Percentiles rank a stretch among this genome's conserved stretches.
Evolutionary conservation across 257 asterid genomes (phyloP).

Genomic region (Lycium barbarum): DNA sequence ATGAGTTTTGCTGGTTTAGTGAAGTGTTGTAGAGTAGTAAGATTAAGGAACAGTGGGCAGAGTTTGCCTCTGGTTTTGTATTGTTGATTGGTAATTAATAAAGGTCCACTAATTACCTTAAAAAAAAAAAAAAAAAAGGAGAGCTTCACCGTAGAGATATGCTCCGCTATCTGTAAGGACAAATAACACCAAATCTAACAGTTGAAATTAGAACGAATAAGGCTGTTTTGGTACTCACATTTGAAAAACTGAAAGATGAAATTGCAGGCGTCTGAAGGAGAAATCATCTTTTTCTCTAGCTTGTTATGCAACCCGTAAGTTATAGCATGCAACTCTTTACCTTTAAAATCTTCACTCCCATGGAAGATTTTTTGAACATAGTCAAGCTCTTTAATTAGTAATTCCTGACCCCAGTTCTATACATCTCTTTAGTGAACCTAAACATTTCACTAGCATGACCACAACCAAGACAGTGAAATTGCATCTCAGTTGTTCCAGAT

Average conservation of each 20-base stretch:
- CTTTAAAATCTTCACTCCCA: slow-evolving; percentile 83
- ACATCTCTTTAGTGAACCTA: slow-evolving; percentile 92
- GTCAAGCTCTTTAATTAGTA: slow-evolving; percentile 80
- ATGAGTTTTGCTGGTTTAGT: no score
- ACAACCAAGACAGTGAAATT: slow-evolving; percentile 86
- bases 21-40: no score
- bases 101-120: no score
- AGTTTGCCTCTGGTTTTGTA: no score
- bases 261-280: slow-evolving; percentile 81
- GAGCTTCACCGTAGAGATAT: not conserved
- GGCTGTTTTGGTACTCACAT: slow-evolving; percentile 42
- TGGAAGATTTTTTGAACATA: slow-evolving; percentile 70
- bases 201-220: not conserved
- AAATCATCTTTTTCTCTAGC: slow-evolving; percentile 62
- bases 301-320: slow-evolving; percentile 74
- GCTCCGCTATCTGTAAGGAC: not conserved
- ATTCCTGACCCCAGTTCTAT: slow-evolving; percentile 69
- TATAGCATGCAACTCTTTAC: slow-evolving; percentile 70
- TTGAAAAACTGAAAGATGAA: slow-evolving; percentile 69
- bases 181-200: not conserved
- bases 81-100: no score
- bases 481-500: slow-evolving; percentile 80
- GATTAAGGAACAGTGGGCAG: no score
- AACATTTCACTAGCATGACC: slow-evolving; percentile 91
- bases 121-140: no score